These are phyloP conservation scores for Juncus effusus DNA, from an alignment of 176 grass and related monocot species.

Conservation along the genomic window DNA sequence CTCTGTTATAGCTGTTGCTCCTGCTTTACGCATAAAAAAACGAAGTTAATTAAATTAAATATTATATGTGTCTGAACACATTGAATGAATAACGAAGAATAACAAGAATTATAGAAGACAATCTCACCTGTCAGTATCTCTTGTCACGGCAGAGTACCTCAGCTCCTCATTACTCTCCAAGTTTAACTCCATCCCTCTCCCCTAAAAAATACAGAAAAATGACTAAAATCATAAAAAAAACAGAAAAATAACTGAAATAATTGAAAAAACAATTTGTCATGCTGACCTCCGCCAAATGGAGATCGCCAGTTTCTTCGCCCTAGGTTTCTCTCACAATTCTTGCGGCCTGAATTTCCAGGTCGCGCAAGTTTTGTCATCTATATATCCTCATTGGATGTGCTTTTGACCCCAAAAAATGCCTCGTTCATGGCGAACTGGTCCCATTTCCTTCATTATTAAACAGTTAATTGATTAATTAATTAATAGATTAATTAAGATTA, in stretches of 20 bases:
- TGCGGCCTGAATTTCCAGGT: conserved; percentile 76
- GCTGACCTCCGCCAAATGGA: conserved; percentile 89
- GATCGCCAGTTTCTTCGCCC: conserved; percentile 80
- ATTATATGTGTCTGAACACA: no score
- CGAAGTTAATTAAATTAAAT: no score
- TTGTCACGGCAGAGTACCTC: conserved; percentile 82
- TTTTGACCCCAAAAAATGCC: conserved; percentile 85
- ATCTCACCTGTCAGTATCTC: conserved; percentile 55
- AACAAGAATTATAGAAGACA: no score
- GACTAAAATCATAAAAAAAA: conserved; percentile 25
- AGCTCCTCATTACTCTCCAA: conserved; percentile 86
- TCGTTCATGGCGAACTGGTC: no score
- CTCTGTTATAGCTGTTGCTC: no score
- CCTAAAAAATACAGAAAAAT: conserved; percentile 56
- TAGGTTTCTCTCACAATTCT: conserved; percentile 96
- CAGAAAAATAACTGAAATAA: neutral
- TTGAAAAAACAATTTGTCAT: neutral
- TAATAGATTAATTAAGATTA: no score
- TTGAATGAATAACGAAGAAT: no score
- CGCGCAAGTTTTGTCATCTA: conserved; percentile 98
- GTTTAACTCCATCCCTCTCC: conserved; percentile 72
- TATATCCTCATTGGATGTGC: conserved; percentile 98
- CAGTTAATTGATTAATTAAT: conserved; percentile 21
- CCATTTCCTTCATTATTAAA: no score
- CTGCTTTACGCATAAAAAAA: no score